Conservation (phyloP, 257 asterid genomes). For the Buddleja alternifolia region DNA sequence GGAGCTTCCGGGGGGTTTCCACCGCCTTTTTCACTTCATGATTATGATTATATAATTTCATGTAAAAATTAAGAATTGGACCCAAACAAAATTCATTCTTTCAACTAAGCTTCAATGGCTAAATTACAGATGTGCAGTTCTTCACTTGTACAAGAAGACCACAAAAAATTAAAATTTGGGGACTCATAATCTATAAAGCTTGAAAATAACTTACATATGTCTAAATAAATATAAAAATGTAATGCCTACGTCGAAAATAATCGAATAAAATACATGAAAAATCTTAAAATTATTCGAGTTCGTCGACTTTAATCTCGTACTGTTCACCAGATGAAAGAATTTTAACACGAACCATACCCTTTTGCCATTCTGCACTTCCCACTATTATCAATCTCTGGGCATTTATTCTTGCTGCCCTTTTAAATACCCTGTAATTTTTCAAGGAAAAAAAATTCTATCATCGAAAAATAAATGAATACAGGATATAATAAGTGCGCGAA, state of each 20-base stretch:
- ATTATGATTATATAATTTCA: too few relatives aligned
- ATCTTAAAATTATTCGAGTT: constrained; percentile 48
- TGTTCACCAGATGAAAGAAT: constrained; percentile 84
- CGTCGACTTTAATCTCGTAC: constrained; percentile 61
- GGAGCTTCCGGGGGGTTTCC: too few relatives aligned
- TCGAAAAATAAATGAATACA: background rate
- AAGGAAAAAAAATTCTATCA: background rate
- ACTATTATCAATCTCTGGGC: constrained; percentile 82
- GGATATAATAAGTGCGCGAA: background rate
- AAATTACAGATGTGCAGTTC: background rate
- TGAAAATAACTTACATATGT: too few relatives aligned
- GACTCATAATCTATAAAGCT: background rate
- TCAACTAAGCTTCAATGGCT: constrained; percentile 10
- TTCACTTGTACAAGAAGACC: constrained; percentile 8
- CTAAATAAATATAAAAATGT: too few relatives aligned
- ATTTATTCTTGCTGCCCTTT: constrained; percentile 75
- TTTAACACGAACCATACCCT: constrained; percentile 86
- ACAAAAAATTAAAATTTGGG: background rate
- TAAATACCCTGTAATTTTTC: constrained; percentile 73
- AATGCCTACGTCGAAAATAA: background rate
- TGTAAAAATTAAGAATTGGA: background rate
- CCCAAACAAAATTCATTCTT: constrained; percentile 9
- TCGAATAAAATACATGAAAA: background rate
- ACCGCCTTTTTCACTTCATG: too few relatives aligned
- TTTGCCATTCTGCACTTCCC: constrained; percentile 86